phyloP scores from a whole-genome alignment of 495 filamentous ascomycete species.

The Penicillium ochrochloron region DNA sequence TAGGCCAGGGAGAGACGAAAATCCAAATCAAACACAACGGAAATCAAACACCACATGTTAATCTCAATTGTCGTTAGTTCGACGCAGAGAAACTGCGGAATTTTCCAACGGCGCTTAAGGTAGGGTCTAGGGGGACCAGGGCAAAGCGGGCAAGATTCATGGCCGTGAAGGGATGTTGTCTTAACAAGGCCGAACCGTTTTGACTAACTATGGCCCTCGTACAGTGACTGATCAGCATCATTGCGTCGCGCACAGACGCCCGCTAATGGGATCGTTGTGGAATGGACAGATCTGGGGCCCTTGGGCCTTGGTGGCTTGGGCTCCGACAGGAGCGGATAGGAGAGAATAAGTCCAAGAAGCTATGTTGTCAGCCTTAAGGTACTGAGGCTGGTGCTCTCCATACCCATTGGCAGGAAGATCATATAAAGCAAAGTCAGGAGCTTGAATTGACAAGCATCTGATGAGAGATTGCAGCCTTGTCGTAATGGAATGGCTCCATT shows the following conservation, averaged over 20 bases:
- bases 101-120: slow-evolving; percentile 31
- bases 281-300: slow-evolving; percentile 30
- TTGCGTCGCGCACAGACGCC: slow-evolving; percentile 32
- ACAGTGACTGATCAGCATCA: slow-evolving; percentile 29
- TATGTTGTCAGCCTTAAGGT: background rate
- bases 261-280: slow-evolving; percentile 24
- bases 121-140: slow-evolving; percentile 1
- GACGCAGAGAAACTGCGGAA: slow-evolving; percentile 11
- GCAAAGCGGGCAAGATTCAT: slow-evolving; percentile 3
- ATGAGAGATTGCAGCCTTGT: background rate
- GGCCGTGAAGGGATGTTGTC: slow-evolving; percentile 31
- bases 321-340: slow-evolving; percentile 4
- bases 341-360: background rate
- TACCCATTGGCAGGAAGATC: background rate
- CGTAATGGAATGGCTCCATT: background rate
- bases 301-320: slow-evolving; percentile 11
- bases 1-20: slow-evolving; percentile 5
- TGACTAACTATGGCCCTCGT: slow-evolving; percentile 20
- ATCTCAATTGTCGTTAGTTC: slow-evolving; percentile 7
- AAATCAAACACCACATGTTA: background rate
- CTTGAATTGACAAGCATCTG: background rate
- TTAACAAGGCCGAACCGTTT: slow-evolving; percentile 33
- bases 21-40: slow-evolving; percentile 4
- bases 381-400: background rate
- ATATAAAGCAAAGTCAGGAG: background rate